phyloP scores from a whole-genome alignment of 1,139 yeast species.

The Yamadazyma taylorii region DNA sequence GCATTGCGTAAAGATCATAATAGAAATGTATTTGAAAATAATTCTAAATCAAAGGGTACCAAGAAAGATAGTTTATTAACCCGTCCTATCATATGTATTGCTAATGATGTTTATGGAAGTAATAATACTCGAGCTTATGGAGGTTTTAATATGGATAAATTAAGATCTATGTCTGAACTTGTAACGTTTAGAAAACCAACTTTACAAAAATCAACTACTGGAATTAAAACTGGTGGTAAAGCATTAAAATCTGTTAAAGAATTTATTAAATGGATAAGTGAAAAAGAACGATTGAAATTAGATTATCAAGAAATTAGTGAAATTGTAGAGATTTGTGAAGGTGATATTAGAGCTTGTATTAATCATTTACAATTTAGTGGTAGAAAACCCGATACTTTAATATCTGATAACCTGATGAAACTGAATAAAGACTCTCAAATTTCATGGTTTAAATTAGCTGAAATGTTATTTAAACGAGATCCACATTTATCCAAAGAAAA shows the following conservation, averaged over 20 bases:
- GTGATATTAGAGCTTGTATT: conserved; percentile 83
- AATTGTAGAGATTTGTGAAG: conserved; percentile 70
- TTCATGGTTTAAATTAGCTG: conserved; percentile 62
- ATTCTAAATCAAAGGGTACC: conserved; percentile 21
- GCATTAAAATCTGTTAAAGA: conserved; percentile 44
- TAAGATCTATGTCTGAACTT: conserved; percentile 73
- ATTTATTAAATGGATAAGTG: conserved; percentile 33
- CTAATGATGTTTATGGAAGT: conserved; percentile 83
- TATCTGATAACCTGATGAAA: conserved; percentile 3
- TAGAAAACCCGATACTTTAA: conserved; percentile 15
- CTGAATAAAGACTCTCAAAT: conserved; percentile 52
- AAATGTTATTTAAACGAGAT: conserved; percentile 52
- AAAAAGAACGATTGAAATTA: conserved; percentile 31
- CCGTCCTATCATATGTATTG: conserved; percentile 89
- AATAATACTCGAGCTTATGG: conserved; percentile 34
- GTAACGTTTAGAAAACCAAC: conserved; percentile 62
- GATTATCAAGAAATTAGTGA: conserved; percentile 43
- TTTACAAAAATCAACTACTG: conserved; percentile 42
- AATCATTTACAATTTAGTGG: conserved; percentile 77
- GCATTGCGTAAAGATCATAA: conserved; percentile 32
- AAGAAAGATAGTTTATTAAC: conserved; percentile 44
- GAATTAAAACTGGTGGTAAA: conserved; percentile 32
- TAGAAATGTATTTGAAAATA: conserved; percentile 9
- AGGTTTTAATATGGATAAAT: conserved; percentile 58
- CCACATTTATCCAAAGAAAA: conserved; percentile 46